Evolutionary conservation across 1,284 basidiomycete genomes (phyloP).

Genomic region (Ceratobasidium sp.): DNA sequence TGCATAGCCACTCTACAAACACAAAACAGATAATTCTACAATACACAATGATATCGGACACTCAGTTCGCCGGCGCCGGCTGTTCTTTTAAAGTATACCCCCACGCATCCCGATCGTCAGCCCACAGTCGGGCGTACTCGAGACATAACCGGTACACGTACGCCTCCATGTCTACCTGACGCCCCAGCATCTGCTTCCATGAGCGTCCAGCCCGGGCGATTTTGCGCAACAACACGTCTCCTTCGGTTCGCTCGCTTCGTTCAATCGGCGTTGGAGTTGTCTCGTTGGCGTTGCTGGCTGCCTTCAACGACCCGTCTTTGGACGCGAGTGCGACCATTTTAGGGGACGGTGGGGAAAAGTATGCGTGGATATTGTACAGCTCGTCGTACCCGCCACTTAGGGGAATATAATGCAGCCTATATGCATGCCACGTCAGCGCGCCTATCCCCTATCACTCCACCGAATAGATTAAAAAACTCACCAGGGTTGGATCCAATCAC

Average conservation of each 20-base stretch:
- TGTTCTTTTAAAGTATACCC: not conserved
- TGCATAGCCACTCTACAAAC: not conserved
- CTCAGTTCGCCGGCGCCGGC: not conserved
- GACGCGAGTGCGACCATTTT: slow-evolving; percentile 69
- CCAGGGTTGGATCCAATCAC: slow-evolving; percentile 87
- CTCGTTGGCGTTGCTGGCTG: slow-evolving; percentile 53
- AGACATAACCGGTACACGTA: slow-evolving; percentile 91
- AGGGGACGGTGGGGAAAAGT: slow-evolving; percentile 84
- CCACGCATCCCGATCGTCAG: slow-evolving; percentile 79
- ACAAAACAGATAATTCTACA: no score
- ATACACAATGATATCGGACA: no score
- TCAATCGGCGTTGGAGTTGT: slow-evolving; percentile 51
- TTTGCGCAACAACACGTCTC: slow-evolving; percentile 79
- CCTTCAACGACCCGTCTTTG: slow-evolving; percentile 50
- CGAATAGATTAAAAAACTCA: slow-evolving; percentile 58
- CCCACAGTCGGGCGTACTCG: slow-evolving; percentile 87
- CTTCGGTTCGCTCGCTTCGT: slow-evolving; percentile 65
- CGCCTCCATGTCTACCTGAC: slow-evolving; percentile 90
- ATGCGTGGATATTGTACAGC: slow-evolving; percentile 91
- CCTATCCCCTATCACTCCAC: slow-evolving; percentile 52
- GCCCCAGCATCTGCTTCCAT: slow-evolving; percentile 87
- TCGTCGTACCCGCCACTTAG: slow-evolving; percentile 87
- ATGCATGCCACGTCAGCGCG: slow-evolving; percentile 6
- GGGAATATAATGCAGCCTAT: slow-evolving; percentile 93
- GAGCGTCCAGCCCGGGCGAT: slow-evolving; percentile 90